phyloP scores from a whole-genome alignment of 371 early-diverging fungal genomes.

The Rhizomucor pusillus region DNA sequence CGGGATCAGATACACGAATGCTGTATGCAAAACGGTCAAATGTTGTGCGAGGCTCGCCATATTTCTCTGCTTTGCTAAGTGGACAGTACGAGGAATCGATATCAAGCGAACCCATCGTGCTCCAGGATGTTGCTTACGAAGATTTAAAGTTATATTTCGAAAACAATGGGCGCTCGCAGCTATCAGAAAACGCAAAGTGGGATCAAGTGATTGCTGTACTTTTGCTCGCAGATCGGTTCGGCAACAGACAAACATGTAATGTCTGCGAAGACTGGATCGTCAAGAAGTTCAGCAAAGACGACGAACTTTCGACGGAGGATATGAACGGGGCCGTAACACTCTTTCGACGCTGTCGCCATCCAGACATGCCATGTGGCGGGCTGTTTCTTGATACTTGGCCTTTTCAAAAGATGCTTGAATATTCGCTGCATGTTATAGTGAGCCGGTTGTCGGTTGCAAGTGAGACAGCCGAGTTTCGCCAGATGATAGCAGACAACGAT shows the following conservation, averaged over 20 bases:
- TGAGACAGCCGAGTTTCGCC: conserved; percentile 9
- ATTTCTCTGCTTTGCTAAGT: conserved; percentile 26
- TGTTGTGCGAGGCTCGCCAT: conserved; percentile 8
- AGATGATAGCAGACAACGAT: conserved; percentile 17
- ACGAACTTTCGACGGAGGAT: neutral
- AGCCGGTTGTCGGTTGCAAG: neutral
- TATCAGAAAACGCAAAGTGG: conserved; percentile 11
- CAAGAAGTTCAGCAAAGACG: conserved; percentile 2
- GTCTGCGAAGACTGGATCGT: conserved; percentile 30
- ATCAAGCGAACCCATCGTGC: conserved; percentile 7
- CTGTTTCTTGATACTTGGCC: conserved; percentile 25
- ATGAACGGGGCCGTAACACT: conserved; percentile 19
- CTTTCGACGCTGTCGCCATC: conserved; percentile 23
- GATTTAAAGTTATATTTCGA: neutral
- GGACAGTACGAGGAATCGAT: conserved; percentile 19
- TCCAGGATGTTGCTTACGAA: conserved; percentile 22
- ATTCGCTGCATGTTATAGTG: neutral
- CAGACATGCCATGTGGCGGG: conserved; percentile 16
- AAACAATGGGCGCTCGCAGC: neutral
- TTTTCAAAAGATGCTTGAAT: conserved; percentile 13
- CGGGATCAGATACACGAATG: neutral
- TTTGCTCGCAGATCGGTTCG: conserved; percentile 25
- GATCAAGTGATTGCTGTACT: conserved; percentile 17
- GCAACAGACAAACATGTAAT: conserved; percentile 4
- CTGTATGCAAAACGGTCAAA: neutral